phyloP scores from a whole-genome alignment of 306 rosid species.

The Alnus glutinosa region DNA sequence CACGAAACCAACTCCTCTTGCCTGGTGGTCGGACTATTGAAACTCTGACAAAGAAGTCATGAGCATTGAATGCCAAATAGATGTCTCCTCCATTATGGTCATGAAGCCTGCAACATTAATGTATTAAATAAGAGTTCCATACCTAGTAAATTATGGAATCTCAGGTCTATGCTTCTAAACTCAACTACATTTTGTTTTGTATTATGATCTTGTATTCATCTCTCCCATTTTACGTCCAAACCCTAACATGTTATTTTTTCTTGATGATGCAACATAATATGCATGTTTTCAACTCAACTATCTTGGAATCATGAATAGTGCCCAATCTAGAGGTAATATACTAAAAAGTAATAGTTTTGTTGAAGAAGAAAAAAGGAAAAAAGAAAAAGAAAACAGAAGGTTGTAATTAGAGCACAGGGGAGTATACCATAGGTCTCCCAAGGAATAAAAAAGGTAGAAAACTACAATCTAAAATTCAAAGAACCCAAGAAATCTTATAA shows the following conservation, averaged over 20 bases:
- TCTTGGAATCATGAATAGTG: background rate
- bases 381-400: background rate
- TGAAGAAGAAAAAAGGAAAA: background rate
- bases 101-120: conserved; percentile 63
- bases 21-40: conserved; percentile 63
- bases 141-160: background rate
- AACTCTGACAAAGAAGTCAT: conserved; percentile 55
- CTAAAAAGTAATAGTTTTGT: background rate
- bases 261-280: background rate
- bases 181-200: background rate
- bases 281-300: background rate
- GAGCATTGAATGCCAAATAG: conserved; percentile 92
- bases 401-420: background rate
- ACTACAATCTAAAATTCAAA: background rate
- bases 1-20: conserved; percentile 75
- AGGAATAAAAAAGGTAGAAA: background rate
- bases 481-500: background rate
- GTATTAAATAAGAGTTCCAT: background rate
- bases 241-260: background rate
- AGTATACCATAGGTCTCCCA: background rate
- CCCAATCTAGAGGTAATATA: background rate
- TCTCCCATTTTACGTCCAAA: background rate
- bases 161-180: background rate
- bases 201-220: background rate
- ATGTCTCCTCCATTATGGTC: conserved; percentile 69